Percentiles rank a stretch among this genome's conserved stretches.
Evolutionary conservation across 176 grass and related monocot genomes (phyloP).

Genomic region (Musa schizocarpa): DNA sequence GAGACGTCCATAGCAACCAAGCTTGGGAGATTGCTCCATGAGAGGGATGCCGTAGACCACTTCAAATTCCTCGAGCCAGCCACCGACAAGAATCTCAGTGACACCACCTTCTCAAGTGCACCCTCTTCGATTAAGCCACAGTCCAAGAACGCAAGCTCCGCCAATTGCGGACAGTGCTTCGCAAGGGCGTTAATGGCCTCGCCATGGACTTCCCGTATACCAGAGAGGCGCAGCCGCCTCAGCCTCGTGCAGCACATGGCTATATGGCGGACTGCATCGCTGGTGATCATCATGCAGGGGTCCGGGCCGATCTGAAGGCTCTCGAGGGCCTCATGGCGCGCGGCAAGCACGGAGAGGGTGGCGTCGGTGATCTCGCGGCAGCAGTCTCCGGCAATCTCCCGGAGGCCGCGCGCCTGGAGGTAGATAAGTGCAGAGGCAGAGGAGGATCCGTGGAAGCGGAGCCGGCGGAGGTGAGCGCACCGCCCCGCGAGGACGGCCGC

Average conservation of each 20-base stretch:
- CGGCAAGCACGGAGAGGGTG: conserved; percentile 61
- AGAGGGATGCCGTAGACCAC: conserved; percentile 71
- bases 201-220: conserved; percentile 55
- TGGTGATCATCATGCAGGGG: conserved; percentile 53
- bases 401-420: conserved; percentile 50
- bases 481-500: conserved; percentile 53
- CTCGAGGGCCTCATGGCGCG: conserved; percentile 74
- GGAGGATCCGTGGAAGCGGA: conserved; percentile 59
- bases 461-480: conserved; percentile 40
- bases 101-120: conserved; percentile 45
- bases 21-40: conserved; percentile 66
- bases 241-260: conserved; percentile 72
- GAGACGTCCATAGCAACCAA: conserved; percentile 71
- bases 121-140: conserved; percentile 64
- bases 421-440: conserved; percentile 34
- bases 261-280: conserved; percentile 68
- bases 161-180: conserved; percentile 48
- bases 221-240: conserved; percentile 56
- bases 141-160: conserved; percentile 82
- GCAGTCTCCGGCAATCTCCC: conserved; percentile 62
- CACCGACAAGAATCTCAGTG: conserved; percentile 70
- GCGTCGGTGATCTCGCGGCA: conserved; percentile 76
- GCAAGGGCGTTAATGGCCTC: conserved; percentile 63
- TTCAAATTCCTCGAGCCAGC: conserved; percentile 70
- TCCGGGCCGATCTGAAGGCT: conserved; percentile 81